Evolutionary conservation across 2,329 filamentous ascomycete species (phyloP).

Genomic region (Colletotrichum tanaceti): DNA sequence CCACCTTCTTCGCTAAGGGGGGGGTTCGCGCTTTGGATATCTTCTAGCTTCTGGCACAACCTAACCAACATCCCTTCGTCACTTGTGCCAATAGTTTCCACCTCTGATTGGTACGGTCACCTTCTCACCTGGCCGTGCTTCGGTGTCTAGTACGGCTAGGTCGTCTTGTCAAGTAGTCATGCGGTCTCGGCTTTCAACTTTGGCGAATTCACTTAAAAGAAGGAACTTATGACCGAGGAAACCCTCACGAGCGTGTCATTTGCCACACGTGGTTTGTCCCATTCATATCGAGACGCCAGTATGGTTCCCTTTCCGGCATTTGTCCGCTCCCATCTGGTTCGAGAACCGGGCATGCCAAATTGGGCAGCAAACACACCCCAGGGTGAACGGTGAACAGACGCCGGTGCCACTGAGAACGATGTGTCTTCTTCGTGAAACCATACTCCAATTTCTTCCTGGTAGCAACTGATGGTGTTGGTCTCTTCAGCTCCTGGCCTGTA

Average conservation of each 20-base stretch:
- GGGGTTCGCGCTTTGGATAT: too few species aligned
- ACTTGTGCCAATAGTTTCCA: too few species aligned
- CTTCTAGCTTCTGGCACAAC: neutral
- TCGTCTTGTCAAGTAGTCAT: neutral
- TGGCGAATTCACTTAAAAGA: neutral
- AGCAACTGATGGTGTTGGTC: too few species aligned
- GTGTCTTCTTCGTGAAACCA: too few species aligned
- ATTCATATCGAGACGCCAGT: too few species aligned
- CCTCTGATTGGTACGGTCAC: neutral
- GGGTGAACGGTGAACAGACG: too few species aligned
- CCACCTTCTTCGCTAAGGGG: neutral
- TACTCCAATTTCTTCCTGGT: too few species aligned
- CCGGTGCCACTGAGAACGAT: too few species aligned
- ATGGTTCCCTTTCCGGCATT: neutral
- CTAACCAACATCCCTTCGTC: too few species aligned
- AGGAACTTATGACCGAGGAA: too few species aligned
- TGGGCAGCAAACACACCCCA: too few species aligned
- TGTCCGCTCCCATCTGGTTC: neutral
- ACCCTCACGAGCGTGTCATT: neutral
- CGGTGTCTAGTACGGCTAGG: constrained; percentile 15
- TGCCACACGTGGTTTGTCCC: neutral
- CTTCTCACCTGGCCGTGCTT: neutral
- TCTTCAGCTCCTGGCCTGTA: too few species aligned
- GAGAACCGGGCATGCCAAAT: neutral
- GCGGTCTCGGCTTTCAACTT: neutral